phyloP scores from a whole-genome alignment of 1,139 yeast species.

The Kazachstania sp. region DNA sequence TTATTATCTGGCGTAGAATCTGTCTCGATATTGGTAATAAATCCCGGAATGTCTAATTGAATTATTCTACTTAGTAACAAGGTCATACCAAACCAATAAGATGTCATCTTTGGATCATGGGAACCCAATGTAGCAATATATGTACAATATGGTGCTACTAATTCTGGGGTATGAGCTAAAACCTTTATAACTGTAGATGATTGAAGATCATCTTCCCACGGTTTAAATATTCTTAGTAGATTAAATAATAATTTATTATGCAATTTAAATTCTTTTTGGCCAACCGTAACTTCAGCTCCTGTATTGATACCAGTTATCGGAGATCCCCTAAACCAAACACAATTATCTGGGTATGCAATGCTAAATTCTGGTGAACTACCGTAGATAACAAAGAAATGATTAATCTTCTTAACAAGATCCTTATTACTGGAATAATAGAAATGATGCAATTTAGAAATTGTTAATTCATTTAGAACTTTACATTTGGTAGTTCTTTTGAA shows the following conservation, averaged over 20 bases:
- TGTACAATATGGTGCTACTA: conserved; percentile 63
- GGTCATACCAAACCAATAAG: conserved; percentile 77
- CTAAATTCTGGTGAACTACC: conserved; percentile 51
- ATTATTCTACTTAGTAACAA: conserved; percentile 52
- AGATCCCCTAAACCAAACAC: conserved; percentile 42
- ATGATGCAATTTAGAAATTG: conserved; percentile 49
- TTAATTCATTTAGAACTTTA: conserved; percentile 70
- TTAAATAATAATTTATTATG: conserved; percentile 62
- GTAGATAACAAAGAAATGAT: conserved; percentile 43
- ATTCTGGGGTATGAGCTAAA: conserved; percentile 51
- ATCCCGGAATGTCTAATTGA: conserved; percentile 43
- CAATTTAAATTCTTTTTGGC: conserved; percentile 45
- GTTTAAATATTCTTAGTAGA: conserved; percentile 57
- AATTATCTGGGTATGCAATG: conserved; percentile 52
- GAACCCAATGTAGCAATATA: conserved; percentile 49
- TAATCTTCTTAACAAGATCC: conserved; percentile 33
- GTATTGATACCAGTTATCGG: conserved; percentile 15
- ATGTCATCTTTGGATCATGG: conserved; percentile 64
- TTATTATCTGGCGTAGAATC: conserved; percentile 25
- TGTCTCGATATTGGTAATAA: conserved; percentile 23
- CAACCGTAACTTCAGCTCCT: conserved; percentile 31
- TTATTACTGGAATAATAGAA: conserved; percentile 40
- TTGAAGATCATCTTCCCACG: conserved; percentile 70
- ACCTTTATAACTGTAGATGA: conserved; percentile 47
- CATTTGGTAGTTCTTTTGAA: conserved; percentile 66